These are phyloP conservation scores for Polymyxa betae DNA, from an alignment of 208 protist genomes.

Conservation along the genomic window DNA sequence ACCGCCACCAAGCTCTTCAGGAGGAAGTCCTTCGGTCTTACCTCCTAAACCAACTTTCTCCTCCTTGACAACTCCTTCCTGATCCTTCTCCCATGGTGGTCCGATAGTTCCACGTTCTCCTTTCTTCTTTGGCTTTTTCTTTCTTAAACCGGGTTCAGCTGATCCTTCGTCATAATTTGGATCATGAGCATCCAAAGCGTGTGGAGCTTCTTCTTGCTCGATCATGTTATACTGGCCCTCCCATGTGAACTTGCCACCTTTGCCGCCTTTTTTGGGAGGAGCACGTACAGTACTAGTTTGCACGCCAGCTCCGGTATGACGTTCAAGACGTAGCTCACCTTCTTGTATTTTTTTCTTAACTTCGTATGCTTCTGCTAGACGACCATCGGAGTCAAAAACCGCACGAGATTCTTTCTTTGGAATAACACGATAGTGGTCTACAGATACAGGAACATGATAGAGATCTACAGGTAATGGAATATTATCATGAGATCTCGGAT, in stretches of 20 bases:
- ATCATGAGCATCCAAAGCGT: background rate
- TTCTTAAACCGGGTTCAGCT: background rate
- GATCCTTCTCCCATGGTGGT: too few relatives aligned
- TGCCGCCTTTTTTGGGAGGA: constrained; percentile 21
- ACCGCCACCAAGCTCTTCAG: too few relatives aligned
- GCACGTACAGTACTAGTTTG: background rate
- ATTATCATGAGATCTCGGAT: background rate
- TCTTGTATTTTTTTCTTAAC: constrained; percentile 36
- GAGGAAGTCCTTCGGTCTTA: too few relatives aligned
- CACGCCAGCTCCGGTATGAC: constrained; percentile 5
- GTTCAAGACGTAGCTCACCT: constrained; percentile 19
- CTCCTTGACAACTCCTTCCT: too few relatives aligned
- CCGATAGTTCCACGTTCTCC: too few relatives aligned
- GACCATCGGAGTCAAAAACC: background rate
- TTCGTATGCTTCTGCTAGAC: background rate
- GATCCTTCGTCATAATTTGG: background rate
- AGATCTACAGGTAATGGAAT: background rate
- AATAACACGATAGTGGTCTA: background rate
- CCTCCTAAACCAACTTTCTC: too few relatives aligned
- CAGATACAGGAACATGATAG: background rate
- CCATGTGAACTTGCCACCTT: background rate
- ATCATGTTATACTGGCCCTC: background rate
- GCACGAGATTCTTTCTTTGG: background rate
- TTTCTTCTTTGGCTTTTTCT: too few relatives aligned
- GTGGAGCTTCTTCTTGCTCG: constrained; percentile 2